Percentiles rank a stretch among this genome's conserved stretches.
Evolutionary conservation across 2,329 filamentous ascomycete species (phyloP).

Genomic region (Penicillium janthinellum): DNA sequence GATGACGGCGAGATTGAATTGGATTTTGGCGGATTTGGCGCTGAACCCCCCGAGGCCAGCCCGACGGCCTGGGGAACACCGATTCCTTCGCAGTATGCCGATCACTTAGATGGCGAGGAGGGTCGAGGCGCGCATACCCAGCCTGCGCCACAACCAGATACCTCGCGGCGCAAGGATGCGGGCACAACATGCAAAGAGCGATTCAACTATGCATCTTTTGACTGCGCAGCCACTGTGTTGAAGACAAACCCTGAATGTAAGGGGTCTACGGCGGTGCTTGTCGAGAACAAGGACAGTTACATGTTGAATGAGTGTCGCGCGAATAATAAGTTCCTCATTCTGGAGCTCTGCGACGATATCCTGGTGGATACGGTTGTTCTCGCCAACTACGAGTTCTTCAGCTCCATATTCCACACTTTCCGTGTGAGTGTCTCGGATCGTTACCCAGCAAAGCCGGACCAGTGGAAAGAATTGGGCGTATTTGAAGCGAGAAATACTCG

Average conservation of each 20-base stretch:
- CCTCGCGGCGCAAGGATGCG: constrained; percentile 81
- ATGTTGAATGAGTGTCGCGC: constrained; percentile 91
- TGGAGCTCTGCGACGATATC: constrained; percentile 85
- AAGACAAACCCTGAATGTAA: constrained; percentile 87
- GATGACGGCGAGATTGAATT: constrained; percentile 86
- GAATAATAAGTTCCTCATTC: constrained; percentile 87
- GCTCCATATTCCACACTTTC: constrained; percentile 91
- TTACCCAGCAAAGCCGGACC: constrained; percentile 87
- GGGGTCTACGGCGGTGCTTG: constrained; percentile 82
- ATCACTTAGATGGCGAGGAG: constrained; percentile 3
- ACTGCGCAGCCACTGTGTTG: constrained; percentile 88
- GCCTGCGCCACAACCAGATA: constrained; percentile 52
- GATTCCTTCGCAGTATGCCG: constrained; percentile 28
- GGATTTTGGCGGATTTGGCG: constrained; percentile 66
- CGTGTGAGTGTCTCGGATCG: constrained; percentile 89
- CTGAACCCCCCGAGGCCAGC: constrained; percentile 45
- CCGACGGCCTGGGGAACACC: constrained; percentile 34
- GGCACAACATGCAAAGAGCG: constrained; percentile 97
- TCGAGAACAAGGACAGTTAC: constrained; percentile 98
- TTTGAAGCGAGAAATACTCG: constrained; percentile 92
- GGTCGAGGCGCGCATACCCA: constrained; percentile 40
- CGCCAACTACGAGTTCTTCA: constrained; percentile 99
- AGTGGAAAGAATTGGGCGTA: constrained; percentile 85
- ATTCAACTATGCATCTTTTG: constrained; percentile 96
- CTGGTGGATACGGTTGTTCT: constrained; percentile 95